phyloP scores from a whole-genome alignment of 805 yeast genomes.

The Yamadazyma paraphyllophila region DNA sequence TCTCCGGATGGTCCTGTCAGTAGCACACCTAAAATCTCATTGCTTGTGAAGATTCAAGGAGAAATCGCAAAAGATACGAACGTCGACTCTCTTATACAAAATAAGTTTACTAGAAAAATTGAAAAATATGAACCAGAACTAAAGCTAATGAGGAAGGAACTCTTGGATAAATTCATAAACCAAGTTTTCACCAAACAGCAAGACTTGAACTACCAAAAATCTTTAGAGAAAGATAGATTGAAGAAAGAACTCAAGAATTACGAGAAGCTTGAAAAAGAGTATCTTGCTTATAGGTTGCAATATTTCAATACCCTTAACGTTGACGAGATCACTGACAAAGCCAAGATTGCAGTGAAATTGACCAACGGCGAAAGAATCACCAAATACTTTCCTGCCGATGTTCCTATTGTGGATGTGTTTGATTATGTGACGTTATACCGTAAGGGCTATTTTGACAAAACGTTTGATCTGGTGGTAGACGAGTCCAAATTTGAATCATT shows the following conservation, averaged over 20 bases:
- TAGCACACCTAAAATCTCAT: conserved; percentile 55
- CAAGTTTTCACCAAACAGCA: conserved; percentile 66
- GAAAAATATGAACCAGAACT: conserved; percentile 63
- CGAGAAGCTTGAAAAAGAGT: conserved; percentile 37
- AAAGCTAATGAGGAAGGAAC: conserved; percentile 57
- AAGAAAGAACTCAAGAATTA: conserved; percentile 33
- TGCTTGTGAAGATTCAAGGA: conserved; percentile 66
- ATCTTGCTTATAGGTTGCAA: conserved; percentile 26
- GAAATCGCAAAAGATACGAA: conserved; percentile 43
- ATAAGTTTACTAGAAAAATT: conserved; percentile 44
- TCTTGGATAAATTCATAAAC: conserved; percentile 57
- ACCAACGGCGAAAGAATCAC: conserved; percentile 59
- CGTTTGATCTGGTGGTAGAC: conserved; percentile 22
- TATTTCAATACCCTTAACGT: conserved; percentile 21
- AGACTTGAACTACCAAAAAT: conserved; percentile 71
- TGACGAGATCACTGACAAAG: conserved; percentile 22
- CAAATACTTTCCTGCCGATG: conserved; percentile 28
- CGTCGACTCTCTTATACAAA: conserved; percentile 28
- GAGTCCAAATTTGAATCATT: conserved; percentile 24
- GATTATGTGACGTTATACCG: conserved; percentile 31
- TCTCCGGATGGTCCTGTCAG: conserved; percentile 56
- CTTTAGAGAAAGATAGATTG: conserved; percentile 65
- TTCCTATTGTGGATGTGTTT: conserved; percentile 30
- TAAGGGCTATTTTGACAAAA: conserved; percentile 41
- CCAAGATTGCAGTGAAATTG: conserved; percentile 71